Conservation (phyloP, 371 early-diverging fungal genomes). For the Haplosporangium sp. region DNA sequence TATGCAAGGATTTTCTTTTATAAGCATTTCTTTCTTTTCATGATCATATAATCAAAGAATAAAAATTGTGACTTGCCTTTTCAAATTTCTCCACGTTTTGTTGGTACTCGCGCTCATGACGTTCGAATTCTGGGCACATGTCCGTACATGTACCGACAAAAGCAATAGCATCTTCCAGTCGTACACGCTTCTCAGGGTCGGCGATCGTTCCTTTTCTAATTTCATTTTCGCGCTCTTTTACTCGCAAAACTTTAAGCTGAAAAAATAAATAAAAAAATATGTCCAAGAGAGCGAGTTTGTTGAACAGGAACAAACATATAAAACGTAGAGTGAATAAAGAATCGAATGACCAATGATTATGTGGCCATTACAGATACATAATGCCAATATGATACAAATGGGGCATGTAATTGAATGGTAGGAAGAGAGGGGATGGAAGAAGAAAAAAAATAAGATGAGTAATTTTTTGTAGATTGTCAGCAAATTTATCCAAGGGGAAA, state of each 20-base stretch:
- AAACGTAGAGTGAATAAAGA: too few relatives aligned
- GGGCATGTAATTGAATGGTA: background rate
- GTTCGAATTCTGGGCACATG: slow-evolving; percentile 94
- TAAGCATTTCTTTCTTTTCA: too few relatives aligned
- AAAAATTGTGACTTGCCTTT: slow-evolving; percentile 56
- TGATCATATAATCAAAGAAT: too few relatives aligned
- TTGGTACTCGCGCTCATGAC: slow-evolving; percentile 87
- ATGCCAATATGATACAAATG: background rate
- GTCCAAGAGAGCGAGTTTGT: background rate
- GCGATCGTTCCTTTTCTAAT: slow-evolving; percentile 66
- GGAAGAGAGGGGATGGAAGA: background rate
- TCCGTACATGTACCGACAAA: slow-evolving; percentile 85
- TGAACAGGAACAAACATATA: background rate
- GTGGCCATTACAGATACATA: too few relatives aligned
- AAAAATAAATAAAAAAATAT: too few relatives aligned
- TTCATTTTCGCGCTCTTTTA: slow-evolving; percentile 60
- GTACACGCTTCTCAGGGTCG: slow-evolving; percentile 67
- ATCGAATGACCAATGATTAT: too few relatives aligned
- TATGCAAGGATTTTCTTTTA: background rate
- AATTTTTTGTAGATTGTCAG: background rate
- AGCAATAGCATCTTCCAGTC: slow-evolving; percentile 74
- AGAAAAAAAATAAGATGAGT: background rate
- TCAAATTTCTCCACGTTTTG: slow-evolving; percentile 81
- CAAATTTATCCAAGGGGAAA: background rate
- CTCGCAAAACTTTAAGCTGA: slow-evolving; percentile 61